Conservation (phyloP, 2,329 filamentous ascomycete genomes). For the Kalaharituber pfeilii region DNA sequence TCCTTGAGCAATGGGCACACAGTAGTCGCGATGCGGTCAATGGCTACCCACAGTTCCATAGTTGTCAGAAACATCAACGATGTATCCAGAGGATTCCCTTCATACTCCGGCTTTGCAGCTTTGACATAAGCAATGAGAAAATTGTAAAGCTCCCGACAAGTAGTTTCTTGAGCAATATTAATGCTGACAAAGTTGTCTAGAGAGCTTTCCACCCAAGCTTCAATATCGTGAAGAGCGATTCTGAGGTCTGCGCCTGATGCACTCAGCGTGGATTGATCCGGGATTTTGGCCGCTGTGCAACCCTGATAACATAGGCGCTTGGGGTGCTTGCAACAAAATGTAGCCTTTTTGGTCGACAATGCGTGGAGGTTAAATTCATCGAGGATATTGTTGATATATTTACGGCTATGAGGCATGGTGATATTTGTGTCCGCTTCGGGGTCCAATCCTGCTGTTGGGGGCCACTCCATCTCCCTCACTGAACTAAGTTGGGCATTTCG, state of each 20-base stretch:
- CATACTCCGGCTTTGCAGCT: background rate
- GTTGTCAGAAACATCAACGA: conserved; percentile 41
- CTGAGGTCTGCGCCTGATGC: no score
- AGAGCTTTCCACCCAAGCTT: background rate
- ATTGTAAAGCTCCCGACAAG: background rate
- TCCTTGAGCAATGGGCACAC: conserved; percentile 30
- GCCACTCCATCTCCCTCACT: conserved; percentile 2
- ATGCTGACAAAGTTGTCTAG: background rate
- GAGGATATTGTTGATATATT: conserved; percentile 3
- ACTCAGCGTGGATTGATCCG: no score
- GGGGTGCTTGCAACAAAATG: no score
- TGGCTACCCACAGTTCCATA: conserved; percentile 42
- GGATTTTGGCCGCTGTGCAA: no score
- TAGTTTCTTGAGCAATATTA: background rate
- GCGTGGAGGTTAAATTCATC: no score
- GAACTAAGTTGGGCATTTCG: conserved; percentile 6
- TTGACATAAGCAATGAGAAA: background rate
- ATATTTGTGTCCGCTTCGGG: conserved; percentile 15
- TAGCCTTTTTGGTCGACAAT: no score
- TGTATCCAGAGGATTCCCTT: conserved; percentile 30
- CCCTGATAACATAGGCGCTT: no score
- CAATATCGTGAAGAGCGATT: background rate
- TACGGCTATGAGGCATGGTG: conserved; percentile 4
- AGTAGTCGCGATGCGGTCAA: conserved; percentile 33
- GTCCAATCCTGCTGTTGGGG: conserved; percentile 11